Evolutionary conservation across 2,329 filamentous ascomycete species (phyloP), one percentile per base, ranked within the genome.

Genomic region (Aspergillus tubingensis): DNA sequence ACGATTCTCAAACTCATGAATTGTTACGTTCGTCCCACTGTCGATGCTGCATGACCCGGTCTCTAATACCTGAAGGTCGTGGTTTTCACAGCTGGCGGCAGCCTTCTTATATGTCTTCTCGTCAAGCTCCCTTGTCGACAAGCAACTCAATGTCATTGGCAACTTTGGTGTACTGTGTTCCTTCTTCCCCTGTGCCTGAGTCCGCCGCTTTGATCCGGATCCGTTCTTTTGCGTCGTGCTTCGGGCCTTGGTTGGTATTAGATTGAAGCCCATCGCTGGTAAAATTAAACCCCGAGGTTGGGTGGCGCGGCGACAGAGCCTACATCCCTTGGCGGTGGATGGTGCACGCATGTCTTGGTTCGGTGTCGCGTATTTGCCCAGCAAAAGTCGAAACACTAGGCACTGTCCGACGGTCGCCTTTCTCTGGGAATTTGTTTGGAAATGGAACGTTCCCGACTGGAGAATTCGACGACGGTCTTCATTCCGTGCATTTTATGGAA

Each of bases 211-310:
- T 58, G 58, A 27, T 17, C 25, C 39, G 32, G 17, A 38, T 39
- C 54, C 21, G 23, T 25, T 23, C n/a, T 38, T 59, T 25, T 51
- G 32, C 48, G 25, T 56, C 43, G n/a, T 36, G 32, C 32, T 54
- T 41, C 30, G 61, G 62, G 67, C 59, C 65, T 68, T 62, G 68
- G 68, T 62, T 70, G 68, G 68, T 65, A 63, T 60, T 72, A 71
- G 68, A 74, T 66, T 60, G 62, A 62, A 67, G 65, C 68, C 69
- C 70, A 71, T 74, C 73, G 70, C 68, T 75, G 73, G 73, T 74
- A 74, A 71, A 59, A 72, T 72, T 61, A 65, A 61, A 67, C 23
- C 47, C 25, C 47, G 47, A 11, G 25, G 47, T 30, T 19, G 25
- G n/a, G 13, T 15, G 25, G 47, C 47, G 25, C 47, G 15, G 44